Base-by-base conservation (phyloP, 805 yeast genomes). In the Ogataea minuta region DNA sequence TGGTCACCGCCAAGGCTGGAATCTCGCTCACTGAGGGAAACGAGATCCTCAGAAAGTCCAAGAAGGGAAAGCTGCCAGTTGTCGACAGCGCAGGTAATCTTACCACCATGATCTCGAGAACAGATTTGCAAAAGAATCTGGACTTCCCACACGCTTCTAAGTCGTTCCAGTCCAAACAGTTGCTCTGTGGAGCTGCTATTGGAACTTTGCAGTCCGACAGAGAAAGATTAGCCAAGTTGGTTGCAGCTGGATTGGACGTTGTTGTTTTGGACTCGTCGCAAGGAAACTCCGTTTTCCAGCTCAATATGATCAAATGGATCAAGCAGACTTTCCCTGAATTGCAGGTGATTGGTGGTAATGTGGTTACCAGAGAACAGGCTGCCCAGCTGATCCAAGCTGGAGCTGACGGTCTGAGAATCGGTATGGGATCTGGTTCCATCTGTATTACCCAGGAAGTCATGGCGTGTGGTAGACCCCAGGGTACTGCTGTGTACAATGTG, bases 381-480 rank as follows among this genome's bases (percentile, higher is more conserved):
- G 99, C 99, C 46, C 75, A 79, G 60, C 77, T 93, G 61, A 91
- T 89, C 58, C 83, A 76, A 57, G 96, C 95, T 37, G 99, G 99
- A 70, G 96, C 95, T 38, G 99, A 93, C 66, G 98, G 90, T 65
- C 76, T 93, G 59, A 88, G 98, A 78, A 91, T 93, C 55, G 99
- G 99, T 72, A 93, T 93, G 99, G 99, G 99, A 63, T 87, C 98
- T 23, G 99, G 99, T 60, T 88, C 97, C 48, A 95, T 95, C 65
- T 93, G 99, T 78, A 93, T 93, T 64, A 93, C 99, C 38, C 99
- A 93, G 74, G 99, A 93, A 73, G 99, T 93, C 45, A 93, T 93
- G 99, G 99, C 99, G 37, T 95, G 96, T 72, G 99, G 99, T 71
- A 89, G 99, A 77, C 99, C 99, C 46, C 99, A 93, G 75, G 99